phyloP scores from a whole-genome alignment of 306 rosid species.

The Acacia acuminata region DNA sequence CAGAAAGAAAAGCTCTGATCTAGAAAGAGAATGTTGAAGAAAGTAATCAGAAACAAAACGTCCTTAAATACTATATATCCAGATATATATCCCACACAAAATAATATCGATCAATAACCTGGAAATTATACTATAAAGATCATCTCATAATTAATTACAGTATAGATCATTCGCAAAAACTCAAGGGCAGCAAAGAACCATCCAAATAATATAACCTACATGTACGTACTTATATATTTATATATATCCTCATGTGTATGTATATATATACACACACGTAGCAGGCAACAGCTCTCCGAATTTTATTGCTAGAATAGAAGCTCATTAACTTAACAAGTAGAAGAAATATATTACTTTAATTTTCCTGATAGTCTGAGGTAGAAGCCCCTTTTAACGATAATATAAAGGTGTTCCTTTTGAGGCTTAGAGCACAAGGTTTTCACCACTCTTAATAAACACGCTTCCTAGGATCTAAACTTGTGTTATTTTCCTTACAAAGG shows the following conservation, averaged over 20 bases:
- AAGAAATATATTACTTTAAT: background rate
- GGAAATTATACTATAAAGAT: background rate
- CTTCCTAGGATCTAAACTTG: too few relatives aligned
- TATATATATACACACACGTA: too few relatives aligned
- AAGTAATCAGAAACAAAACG: background rate
- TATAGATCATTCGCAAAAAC: background rate
- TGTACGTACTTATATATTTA: background rate
- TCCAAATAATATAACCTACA: background rate
- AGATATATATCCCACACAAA: background rate
- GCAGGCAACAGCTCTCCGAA: background rate
- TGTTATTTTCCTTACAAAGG: too few relatives aligned
- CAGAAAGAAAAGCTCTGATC: background rate
- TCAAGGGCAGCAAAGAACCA: background rate
- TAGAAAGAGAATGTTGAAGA: background rate
- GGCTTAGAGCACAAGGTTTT: too few relatives aligned
- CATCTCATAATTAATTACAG: background rate
- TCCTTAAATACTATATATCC: background rate
- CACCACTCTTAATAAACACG: accelerated
- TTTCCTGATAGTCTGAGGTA: too few relatives aligned
- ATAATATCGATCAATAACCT: background rate
- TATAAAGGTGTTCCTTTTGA: too few relatives aligned
- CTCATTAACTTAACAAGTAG: background rate
- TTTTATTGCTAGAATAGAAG: background rate
- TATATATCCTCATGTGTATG: background rate
- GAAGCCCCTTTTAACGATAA: background rate